Evolutionary conservation across 805 yeast species (phyloP), one percentile per base, ranked within the genome.

Genomic region (Pichia scutulata): DNA sequence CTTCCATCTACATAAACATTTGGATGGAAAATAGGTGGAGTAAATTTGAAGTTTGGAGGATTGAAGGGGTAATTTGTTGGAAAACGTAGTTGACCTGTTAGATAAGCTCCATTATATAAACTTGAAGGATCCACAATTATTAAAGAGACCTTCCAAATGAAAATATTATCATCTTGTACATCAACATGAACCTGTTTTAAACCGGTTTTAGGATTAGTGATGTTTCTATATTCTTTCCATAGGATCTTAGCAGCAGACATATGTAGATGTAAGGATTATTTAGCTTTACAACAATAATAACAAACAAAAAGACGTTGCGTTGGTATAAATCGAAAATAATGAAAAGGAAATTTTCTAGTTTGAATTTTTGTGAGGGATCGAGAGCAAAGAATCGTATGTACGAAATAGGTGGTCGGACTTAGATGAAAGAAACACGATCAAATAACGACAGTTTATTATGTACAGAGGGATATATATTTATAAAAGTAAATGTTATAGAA

Each of bases 1-100:
- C 95, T 73, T 23, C 99, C 98, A 69, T 92, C 97, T 52, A 87
- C 80, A 70, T 93, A 92, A 47, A 92, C 96, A 65, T 92, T 93
- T 26, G 99, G 99, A 64, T 92, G 99, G 69, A 84, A 92, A 58
- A 92, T 88, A 41, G 97, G 86, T 16, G 97, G 97, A 3, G 95
- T 86, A 73, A 92, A 92, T 60, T 95, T 77, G 72, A 90, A 93
- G 41, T 84, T 81, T 41, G 98, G 99, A 23, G 99, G 99, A 18
- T 88, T 74, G 65, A 79, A 93, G 4, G 98, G 99, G 68, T 84
- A 92, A 67, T 90, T 96, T 23, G 76, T 69, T 3, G 98, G 98
- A 70, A 92, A 92, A 60, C 84, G 80, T 87, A 92, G 85, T 65
- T 87, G 92, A 18, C 96, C 97, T 63, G 84, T 86, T 70, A 93